Evolutionary conservation across 1,139 yeast species (phyloP), one percentile per base, ranked within the genome.

Genomic region (Spencermartinsiella ligniputridi): DNA sequence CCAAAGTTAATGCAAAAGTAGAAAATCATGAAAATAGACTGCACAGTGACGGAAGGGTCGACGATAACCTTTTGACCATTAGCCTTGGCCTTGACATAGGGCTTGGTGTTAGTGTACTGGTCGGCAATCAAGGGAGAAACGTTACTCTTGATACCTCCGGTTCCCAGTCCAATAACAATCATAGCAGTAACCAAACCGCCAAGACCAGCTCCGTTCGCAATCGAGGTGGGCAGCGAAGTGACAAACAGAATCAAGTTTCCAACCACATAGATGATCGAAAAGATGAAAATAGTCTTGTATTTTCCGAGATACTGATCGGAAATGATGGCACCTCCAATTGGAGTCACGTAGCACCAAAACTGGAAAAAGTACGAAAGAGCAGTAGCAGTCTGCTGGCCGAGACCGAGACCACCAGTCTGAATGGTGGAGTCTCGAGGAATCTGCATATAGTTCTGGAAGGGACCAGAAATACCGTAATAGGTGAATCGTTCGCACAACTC

Each of bases 401-500:
- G 71, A 36, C 74, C 74, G 52, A 85, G 72, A 13, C 80, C 78
- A 62, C 95, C 94, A 24, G 70, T 68, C 36, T 78, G 79, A 38
- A 68, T 67, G 46, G 67, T 72, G 43, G 62, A 49, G 38, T 42
- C 48, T 13, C 64, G 56, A 21, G 58, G 54, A 39, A 60, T 61
- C 64, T 83, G 88, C 80, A 84, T 81, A 63, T 84, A 85, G 67
- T 86, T 85, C 64, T 80, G 83, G 69, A 85, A 79, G 17, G 88
- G 83, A 50, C 86, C 83, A 40, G 82, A 73, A 47, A 84, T 70
- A 59, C 95, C 94, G 58, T 85, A 86, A 71, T 81, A 86, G n/a
- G 92, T 75, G 63, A 86, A 86, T 56, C 95, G 76, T 66, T 86
- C 95, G 35, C 90, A 79, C 52, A 86, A 76, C 64, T 86, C 95